These are phyloP conservation scores for Penstemon davidsonii DNA, from an alignment of 257 asterid genomes.

Conservation along the genomic window DNA sequence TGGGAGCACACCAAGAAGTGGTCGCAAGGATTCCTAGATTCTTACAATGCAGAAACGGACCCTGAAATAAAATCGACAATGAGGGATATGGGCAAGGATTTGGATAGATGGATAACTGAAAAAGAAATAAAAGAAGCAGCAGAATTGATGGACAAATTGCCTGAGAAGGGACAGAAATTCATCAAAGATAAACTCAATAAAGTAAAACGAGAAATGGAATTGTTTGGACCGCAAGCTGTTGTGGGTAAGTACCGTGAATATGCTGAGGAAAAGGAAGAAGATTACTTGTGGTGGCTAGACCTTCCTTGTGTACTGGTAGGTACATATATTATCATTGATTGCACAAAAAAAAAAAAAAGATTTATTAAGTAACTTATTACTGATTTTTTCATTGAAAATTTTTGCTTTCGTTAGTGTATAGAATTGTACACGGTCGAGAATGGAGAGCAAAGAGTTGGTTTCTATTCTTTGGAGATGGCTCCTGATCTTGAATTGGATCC, in stretches of 20 bases:
- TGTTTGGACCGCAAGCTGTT: slow-evolving; percentile 92
- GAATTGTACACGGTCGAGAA: slow-evolving; percentile 71
- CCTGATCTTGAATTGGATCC: slow-evolving; percentile 93
- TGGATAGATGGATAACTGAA: slow-evolving; percentile 96
- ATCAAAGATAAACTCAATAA: slow-evolving; percentile 68
- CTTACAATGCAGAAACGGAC: slow-evolving; percentile 78
- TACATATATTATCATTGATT: background rate
- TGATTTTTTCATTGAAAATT: slow-evolving; percentile 18
- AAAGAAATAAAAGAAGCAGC: slow-evolving; percentile 89
- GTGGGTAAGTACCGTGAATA: slow-evolving; percentile 93
- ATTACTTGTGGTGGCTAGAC: slow-evolving; percentile 98
- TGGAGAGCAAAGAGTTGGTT: slow-evolving; percentile 78
- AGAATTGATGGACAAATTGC: slow-evolving; percentile 68
- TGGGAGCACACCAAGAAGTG: slow-evolving; percentile 98
- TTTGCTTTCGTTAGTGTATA: slow-evolving; percentile 60
- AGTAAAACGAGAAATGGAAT: slow-evolving; percentile 90
- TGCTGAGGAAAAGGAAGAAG: slow-evolving; percentile 80
- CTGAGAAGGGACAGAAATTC: slow-evolving; percentile 62
- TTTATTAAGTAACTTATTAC: slow-evolving; percentile 15
- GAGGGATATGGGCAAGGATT: slow-evolving; percentile 86
- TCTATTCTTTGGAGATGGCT: slow-evolving; percentile 96
- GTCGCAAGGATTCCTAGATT: slow-evolving; percentile 82
- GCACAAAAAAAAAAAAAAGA: background rate
- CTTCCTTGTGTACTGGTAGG: slow-evolving; percentile 76
- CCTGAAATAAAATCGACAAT: slow-evolving; percentile 78